These are phyloP conservation scores for Porosira glacialis DNA, from an alignment of 352 stramenopile genomes.

Conservation along the genomic window DNA sequence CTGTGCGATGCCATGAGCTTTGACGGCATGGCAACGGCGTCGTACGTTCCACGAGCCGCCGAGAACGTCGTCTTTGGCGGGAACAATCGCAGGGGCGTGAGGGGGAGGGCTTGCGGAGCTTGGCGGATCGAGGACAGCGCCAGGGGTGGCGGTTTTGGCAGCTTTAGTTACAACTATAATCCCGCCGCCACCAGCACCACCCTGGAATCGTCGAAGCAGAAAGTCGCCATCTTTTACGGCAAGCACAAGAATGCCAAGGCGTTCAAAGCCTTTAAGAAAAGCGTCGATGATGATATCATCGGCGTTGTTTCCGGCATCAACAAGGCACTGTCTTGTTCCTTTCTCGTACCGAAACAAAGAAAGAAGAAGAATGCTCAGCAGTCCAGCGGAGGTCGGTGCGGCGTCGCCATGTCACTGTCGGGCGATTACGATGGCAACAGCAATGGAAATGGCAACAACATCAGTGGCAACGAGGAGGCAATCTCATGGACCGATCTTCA, in stretches of 20 bases:
- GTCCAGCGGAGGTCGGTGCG: too few relatives aligned
- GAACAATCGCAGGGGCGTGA: conserved; percentile 36
- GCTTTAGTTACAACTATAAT: neutral
- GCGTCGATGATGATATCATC: conserved; percentile 18
- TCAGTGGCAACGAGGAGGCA: too few relatives aligned
- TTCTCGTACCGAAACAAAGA: too few relatives aligned
- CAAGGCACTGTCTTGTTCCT: conserved; percentile 22
- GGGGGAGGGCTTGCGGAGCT: conserved; percentile 34
- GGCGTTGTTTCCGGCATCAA: conserved; percentile 11
- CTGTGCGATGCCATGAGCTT: too few relatives aligned
- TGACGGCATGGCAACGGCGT: too few relatives aligned
- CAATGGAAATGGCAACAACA: too few relatives aligned
- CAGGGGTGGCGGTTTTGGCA: too few relatives aligned
- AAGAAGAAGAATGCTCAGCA: conserved; percentile 22
- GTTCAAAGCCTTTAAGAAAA: conserved; percentile 20
- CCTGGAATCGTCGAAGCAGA: conserved; percentile 27
- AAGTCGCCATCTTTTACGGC: too few relatives aligned
- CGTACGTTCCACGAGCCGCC: too few relatives aligned
- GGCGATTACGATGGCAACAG: conserved; percentile 23
- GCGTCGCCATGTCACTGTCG: conserved; percentile 10
- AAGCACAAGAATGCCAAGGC: conserved; percentile 14
- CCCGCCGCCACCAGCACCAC: conserved; percentile 11
- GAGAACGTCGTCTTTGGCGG: too few relatives aligned
- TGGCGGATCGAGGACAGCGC: conserved; percentile 25
- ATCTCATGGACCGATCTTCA: conserved; percentile 22